A percentile compares a stretch with the other conserved stretches of the same genome.
These are phyloP conservation scores for Suillus paluster DNA, from an alignment of 768 basidiomycete genomes.

Conservation along the genomic window DNA sequence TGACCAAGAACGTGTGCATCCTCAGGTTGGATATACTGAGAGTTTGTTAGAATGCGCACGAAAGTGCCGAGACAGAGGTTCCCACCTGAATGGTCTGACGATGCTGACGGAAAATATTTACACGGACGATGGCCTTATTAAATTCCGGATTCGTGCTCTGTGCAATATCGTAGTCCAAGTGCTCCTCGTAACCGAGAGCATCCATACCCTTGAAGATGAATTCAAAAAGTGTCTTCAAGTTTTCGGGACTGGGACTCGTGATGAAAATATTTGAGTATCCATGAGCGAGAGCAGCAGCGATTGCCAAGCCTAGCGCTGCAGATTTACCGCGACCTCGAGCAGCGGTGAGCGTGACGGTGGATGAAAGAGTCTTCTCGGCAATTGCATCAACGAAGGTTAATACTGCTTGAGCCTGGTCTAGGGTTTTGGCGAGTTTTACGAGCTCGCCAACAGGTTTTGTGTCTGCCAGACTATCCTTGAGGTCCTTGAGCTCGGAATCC, in stretches of 20 bases:
- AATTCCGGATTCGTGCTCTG: conserved; percentile 96
- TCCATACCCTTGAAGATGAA: conserved; percentile 98
- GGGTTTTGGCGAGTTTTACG: conserved; percentile 86
- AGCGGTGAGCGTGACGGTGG: conserved; percentile 94
- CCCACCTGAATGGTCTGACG: conserved; percentile 94
- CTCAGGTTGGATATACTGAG: conserved; percentile 97
- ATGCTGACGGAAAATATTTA: conserved; percentile 92
- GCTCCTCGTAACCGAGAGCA: conserved; percentile 93
- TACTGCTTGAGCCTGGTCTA: conserved; percentile 94
- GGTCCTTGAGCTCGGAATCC: conserved; percentile 72
- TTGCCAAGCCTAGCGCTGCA: conserved; percentile 92
- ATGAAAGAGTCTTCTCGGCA: conserved; percentile 89
- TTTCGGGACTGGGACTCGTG: conserved; percentile 96
- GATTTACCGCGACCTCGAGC: conserved; percentile 96
- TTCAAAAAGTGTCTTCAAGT: conserved; percentile 96
- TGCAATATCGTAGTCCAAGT: conserved; percentile 95
- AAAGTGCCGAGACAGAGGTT: conserved; percentile 9
- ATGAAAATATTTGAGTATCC: conserved; percentile 99
- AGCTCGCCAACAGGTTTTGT: conserved; percentile 89
- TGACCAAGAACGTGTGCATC: conserved; percentile 98
- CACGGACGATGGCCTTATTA: conserved; percentile 92
- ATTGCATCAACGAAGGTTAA: conserved; percentile 95
- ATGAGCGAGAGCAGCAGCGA: conserved; percentile 89
- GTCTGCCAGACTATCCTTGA: conserved; percentile 79
- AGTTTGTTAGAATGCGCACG: conserved; percentile 6